Evolutionary conservation across 1,284 basidiomycete species (phyloP), one percentile per base, ranked within the genome.

Genomic region (Cutaneotrichosporon sp.): DNA sequence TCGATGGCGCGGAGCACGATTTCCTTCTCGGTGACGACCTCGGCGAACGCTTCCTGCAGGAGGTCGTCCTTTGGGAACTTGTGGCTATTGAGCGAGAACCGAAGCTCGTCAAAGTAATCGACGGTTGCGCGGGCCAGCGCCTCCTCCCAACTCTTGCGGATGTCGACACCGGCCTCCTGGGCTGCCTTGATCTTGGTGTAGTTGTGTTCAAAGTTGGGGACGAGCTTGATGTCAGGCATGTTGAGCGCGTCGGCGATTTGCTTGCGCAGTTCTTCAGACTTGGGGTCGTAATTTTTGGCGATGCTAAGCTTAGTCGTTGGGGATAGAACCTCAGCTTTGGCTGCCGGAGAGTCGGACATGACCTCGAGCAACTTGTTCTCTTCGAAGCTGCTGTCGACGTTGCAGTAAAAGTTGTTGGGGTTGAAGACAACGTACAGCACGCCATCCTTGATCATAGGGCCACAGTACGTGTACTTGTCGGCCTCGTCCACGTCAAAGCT

Each of bases 1-100:
- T 36, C 22, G 16, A 50, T 46, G 46, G 56, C 22, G 4, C 58
- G 58, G 18, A 59, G n/a, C 6, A 21, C 46, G 21, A 64, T 46
- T 26, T 47, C 36, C 51, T 64, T 64, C n/a, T 32, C 22, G 2
- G 38, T 5, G 11, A 64, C 58, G 34, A 55, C 58, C 22, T 59
- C 62, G 42, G n/a, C 16, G 26, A 59, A 64, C 22, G 62, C 62
- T 53, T 64, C 62, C 52, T 56, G 58, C 22, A 60, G 57, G 38
- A 64, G n/a, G 42, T 64, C 62, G 52, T 64, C 62, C 4, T 7
- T 21, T 42, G 53, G 57, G 36, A 64, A 55, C 58, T 60, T 60
- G 4, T 21, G 2, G 30, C 21, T 11, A 42, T 60, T 56, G 26
- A 62, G 61, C 18, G 16, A 4, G 38, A 4, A 14, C 13, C 6